Evolutionary conservation across 495 filamentous ascomycete genomes (phyloP).

Genomic region (Penicillium steckii): DNA sequence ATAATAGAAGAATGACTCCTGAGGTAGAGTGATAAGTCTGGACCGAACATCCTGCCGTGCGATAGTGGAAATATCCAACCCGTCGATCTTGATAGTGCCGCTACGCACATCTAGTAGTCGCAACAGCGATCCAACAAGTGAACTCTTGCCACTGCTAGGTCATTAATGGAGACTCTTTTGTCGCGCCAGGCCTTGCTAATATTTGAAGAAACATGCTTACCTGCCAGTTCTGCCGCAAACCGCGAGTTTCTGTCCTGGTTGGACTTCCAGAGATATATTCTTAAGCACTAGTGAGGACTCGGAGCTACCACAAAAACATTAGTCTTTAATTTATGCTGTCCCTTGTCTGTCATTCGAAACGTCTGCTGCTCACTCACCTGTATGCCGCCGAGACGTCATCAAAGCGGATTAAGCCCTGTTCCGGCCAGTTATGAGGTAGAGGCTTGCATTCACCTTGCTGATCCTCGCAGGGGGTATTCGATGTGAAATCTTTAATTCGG

Average conservation of each 20-base stretch:
- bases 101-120: conserved; percentile 12
- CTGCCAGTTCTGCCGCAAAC: conserved; percentile 19
- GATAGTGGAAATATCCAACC: conserved; percentile 28
- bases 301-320: no score
- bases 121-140: conserved; percentile 33
- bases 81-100: conserved; percentile 34
- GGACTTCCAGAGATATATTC: conserved; percentile 23
- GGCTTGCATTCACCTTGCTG: not conserved
- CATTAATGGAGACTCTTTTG: no score
- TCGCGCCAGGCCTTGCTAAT: no score
- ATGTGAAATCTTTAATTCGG: conserved; percentile 34
- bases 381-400: conserved; percentile 24
- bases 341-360: not conserved
- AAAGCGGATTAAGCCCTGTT: conserved; percentile 23
- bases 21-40: conserved; percentile 37
- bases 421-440: conserved; percentile 26
- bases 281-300: conserved; percentile 14
- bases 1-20: conserved; percentile 35
- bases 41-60: conserved; percentile 30
- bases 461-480: not conserved
- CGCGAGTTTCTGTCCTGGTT: conserved; percentile 25
- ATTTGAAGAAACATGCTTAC: no score
- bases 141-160: conserved; percentile 47
- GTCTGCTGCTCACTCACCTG: not conserved
- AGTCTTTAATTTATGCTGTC: no score